A percentile compares a stretch with the other conserved stretches of the same genome.
Conservation (phyloP, 257 asterid species). For the Hygrophila difformis region DNA sequence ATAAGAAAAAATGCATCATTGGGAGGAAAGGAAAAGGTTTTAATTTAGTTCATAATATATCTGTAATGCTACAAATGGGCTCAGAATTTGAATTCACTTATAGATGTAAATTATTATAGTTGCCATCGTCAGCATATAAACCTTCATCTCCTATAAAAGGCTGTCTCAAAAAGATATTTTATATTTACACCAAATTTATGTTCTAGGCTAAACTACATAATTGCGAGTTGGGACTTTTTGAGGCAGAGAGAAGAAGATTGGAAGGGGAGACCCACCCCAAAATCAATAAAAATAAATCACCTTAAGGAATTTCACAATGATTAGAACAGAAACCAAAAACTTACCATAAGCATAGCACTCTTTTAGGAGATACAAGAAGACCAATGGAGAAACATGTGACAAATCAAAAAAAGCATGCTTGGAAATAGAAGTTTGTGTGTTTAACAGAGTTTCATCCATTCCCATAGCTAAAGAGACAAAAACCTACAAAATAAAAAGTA, state of each 20-base stretch:
- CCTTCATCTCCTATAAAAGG: too few relatives aligned
- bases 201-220: conserved; percentile 7
- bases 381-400: conserved; percentile 73
- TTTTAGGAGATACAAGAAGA: conserved; percentile 70
- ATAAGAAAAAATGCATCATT: too few relatives aligned
- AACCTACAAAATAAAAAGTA: conserved; percentile 18
- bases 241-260: too few relatives aligned
- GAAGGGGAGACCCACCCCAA: too few relatives aligned
- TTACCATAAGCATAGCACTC: conserved; percentile 67
- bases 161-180: too few relatives aligned
- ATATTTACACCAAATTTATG: conserved; percentile 2
- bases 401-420: conserved; percentile 70
- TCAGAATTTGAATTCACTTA: too few relatives aligned
- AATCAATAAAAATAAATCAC: neutral
- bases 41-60: too few relatives aligned
- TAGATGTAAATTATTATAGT: too few relatives aligned
- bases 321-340: conserved; percentile 14
- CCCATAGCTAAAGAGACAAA: conserved; percentile 29
- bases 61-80: too few relatives aligned
- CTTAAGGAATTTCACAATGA: neutral
- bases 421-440: conserved; percentile 30
- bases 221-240: too few relatives aligned
- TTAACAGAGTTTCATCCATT: conserved; percentile 24
- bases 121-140: too few relatives aligned
- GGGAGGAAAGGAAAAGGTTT: too few relatives aligned